Evolutionary conservation across 1,139 yeast species (phyloP).

Genomic region (Zygoascus meyerae): DNA sequence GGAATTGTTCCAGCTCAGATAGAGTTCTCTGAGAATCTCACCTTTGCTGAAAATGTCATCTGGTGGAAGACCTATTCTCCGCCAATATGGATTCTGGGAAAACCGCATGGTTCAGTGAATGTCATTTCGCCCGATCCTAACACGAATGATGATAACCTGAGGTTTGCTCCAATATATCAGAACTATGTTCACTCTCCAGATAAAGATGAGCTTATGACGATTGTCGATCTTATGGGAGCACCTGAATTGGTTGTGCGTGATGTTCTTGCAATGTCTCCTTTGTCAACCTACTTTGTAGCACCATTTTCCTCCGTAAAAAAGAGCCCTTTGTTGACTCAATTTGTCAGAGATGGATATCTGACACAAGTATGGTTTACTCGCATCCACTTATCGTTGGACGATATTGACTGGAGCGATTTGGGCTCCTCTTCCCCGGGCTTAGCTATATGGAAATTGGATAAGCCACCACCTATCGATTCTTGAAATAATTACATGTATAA

Average conservation of each 20-base stretch:
- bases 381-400: constrained; percentile 26
- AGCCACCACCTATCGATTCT: not conserved
- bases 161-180: constrained; percentile 34
- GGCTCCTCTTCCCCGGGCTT: constrained; percentile 11
- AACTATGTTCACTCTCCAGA: constrained; percentile 23
- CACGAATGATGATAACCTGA: constrained; percentile 31
- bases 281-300: constrained; percentile 14
- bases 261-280: constrained; percentile 16
- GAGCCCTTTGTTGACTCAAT: constrained; percentile 33
- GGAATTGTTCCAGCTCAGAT: constrained; percentile 72
- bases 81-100: constrained; percentile 77
- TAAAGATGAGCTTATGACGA: constrained; percentile 19
- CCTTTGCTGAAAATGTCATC: constrained; percentile 19
- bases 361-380: constrained; percentile 23
- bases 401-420: constrained; percentile 39
- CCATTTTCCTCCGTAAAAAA: constrained; percentile 12
- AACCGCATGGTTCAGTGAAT: constrained; percentile 26
- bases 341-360: constrained; percentile 13
- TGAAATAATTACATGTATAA: constrained; percentile 51
- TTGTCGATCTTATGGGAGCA: constrained; percentile 58
- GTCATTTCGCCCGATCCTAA: constrained; percentile 25
- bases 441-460: constrained; percentile 12
- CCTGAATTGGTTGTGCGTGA: constrained; percentile 30
- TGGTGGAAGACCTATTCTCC: constrained; percentile 98
- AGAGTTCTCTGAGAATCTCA: constrained; percentile 33